phyloP scores from a whole-genome alignment of 2,329 filamentous ascomycete species.

The Boeremia lycopersici region DNA sequence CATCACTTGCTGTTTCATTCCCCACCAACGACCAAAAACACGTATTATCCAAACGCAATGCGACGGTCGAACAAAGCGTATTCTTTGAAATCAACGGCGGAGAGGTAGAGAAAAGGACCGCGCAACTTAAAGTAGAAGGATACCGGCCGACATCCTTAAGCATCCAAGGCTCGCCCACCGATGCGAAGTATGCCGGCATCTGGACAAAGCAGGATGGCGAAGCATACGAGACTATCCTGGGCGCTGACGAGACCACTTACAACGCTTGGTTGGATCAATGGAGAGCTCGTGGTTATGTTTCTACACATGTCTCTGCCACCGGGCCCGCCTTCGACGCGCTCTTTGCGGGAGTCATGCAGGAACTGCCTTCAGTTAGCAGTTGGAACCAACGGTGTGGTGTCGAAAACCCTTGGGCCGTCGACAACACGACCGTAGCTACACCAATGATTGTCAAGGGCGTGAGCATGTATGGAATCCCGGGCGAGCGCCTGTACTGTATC shows the following conservation, averaged over 20 bases:
- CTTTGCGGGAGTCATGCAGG: constrained; percentile 30
- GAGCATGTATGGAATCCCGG: constrained; percentile 23
- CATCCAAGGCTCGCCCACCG: constrained; percentile 19
- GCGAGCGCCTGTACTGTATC: constrained; percentile 26
- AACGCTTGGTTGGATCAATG: constrained; percentile 24
- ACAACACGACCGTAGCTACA: constrained; percentile 9
- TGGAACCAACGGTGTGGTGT: constrained; percentile 24
- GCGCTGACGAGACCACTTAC: constrained; percentile 21
- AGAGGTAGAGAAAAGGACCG: constrained; percentile 6
- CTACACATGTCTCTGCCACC: constrained; percentile 31
- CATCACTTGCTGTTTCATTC: constrained; percentile 12
- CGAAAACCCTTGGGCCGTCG: constrained; percentile 7
- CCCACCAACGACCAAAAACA: constrained; percentile 6
- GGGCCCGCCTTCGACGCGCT: constrained; percentile 22
- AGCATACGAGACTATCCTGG: constrained; percentile 22
- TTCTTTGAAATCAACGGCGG: constrained; percentile 16
- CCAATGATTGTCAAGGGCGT: constrained; percentile 21
- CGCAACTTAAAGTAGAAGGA: constrained; percentile 21
- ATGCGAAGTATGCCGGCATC: constrained; percentile 26
- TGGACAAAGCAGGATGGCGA: constrained; percentile 24
- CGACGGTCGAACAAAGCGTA: constrained; percentile 16
- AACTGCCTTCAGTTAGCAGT: constrained; percentile 6
- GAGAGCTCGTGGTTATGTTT: constrained; percentile 25
- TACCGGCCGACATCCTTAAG: constrained; percentile 25
- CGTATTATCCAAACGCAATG: constrained; percentile 15